Conservation (phyloP, 2,329 filamentous ascomycete genomes). For the Beauveria pseudobassiana region DNA sequence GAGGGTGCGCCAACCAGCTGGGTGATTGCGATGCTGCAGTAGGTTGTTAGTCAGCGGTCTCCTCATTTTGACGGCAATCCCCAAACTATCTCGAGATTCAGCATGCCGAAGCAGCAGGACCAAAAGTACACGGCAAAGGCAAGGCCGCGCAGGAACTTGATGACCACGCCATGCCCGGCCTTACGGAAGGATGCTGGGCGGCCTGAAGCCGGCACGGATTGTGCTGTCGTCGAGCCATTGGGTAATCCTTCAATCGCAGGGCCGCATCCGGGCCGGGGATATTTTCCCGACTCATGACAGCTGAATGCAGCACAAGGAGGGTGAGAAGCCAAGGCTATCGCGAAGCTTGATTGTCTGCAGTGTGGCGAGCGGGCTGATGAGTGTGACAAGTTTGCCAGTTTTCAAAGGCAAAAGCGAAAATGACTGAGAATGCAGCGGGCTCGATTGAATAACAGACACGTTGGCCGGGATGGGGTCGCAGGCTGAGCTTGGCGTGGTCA, state of each 20-base stretch:
- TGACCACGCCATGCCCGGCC: constrained; percentile 40
- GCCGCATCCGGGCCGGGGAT: not conserved
- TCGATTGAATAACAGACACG: not conserved
- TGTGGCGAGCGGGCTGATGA: not conserved
- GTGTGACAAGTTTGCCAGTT: not conserved
- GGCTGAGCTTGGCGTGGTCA: constrained; percentile 3
- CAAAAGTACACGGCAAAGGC: constrained; percentile 46
- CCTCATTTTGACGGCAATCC: not conserved
- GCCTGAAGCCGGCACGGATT: not conserved
- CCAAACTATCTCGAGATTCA: not conserved
- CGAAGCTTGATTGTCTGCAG: not conserved
- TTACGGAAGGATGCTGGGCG: constrained; percentile 44
- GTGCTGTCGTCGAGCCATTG: not conserved
- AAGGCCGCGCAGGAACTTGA: constrained; percentile 46
- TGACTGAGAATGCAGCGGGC: not conserved
- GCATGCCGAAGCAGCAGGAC: constrained; percentile 41
- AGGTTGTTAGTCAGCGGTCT: not conserved
- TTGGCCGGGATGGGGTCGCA: not conserved
- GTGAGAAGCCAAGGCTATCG: too few species aligned
- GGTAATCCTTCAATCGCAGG: not conserved
- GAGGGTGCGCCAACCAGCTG: constrained; percentile 71
- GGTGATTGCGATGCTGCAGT: constrained; percentile 53
- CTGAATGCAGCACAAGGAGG: not conserved
- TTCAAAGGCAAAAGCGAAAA: not conserved
- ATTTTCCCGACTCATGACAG: not conserved